A percentile compares a stretch with the other conserved stretches of the same genome.
phyloP scores from a whole-genome alignment of 1,139 yeast genomes.

The Yamadazyma buinensis region DNA sequence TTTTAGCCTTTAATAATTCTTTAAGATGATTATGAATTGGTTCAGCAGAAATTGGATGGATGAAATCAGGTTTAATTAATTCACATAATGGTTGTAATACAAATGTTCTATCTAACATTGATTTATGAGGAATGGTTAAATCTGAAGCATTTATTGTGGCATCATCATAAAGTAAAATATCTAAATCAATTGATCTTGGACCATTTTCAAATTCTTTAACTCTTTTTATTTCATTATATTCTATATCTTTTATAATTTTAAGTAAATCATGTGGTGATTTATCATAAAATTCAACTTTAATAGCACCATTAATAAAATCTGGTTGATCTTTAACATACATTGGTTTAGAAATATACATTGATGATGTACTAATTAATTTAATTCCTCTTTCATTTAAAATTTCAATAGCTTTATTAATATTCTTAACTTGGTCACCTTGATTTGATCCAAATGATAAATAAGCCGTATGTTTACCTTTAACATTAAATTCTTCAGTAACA shows the following conservation, averaged over 20 bases:
- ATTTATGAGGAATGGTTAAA: constrained; percentile 77
- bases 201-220: constrained; percentile 83
- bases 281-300: constrained; percentile 47
- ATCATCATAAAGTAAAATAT: constrained; percentile 72
- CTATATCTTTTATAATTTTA: constrained; percentile 64
- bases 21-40: constrained; percentile 65
- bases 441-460: constrained; percentile 90
- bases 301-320: constrained; percentile 79
- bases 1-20: constrained; percentile 44
- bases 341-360: constrained; percentile 84
- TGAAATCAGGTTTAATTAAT: constrained; percentile 55
- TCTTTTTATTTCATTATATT: constrained; percentile 66
- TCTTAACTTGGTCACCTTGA: constrained; percentile 63
- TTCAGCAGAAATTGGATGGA: constrained; percentile 85
- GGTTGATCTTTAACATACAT: constrained; percentile 85
- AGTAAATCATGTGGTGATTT: constrained; percentile 65
- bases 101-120: constrained; percentile 86
- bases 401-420: constrained; percentile 57
- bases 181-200: constrained; percentile 87
- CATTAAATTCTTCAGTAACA: constrained; percentile 16
- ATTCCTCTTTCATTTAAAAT: constrained; percentile 44
- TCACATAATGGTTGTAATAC: constrained; percentile 89
- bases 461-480: constrained; percentile 43
- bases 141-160: constrained; percentile 50
- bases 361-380: constrained; percentile 58